phyloP scores from a whole-genome alignment of 108 stramenopile genomes.

The Pseudonitzschia delicatissima region DNA sequence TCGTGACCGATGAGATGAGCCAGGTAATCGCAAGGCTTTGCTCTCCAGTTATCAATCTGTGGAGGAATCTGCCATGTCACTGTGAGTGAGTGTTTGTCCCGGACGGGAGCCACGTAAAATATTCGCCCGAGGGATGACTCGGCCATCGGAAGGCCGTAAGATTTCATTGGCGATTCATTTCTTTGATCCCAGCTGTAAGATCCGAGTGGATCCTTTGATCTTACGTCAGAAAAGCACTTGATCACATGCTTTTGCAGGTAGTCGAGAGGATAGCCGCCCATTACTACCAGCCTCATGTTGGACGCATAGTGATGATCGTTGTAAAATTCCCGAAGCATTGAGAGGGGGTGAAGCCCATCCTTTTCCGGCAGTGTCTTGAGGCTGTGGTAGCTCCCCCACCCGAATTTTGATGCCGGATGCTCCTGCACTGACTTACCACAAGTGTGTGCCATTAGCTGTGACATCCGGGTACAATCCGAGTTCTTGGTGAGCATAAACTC shows the following conservation, averaged over 20 bases:
- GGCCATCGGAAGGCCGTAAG: conserved; percentile 57
- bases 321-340: conserved; percentile 68
- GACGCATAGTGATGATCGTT: conserved; percentile 77
- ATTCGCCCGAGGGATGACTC: conserved; percentile 43
- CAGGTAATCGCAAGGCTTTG: conserved; percentile 75
- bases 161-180: conserved; percentile 18
- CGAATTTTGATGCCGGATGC: conserved; percentile 70
- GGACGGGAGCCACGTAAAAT: conserved; percentile 72
- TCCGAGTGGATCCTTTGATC: conserved; percentile 30
- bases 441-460: conserved; percentile 71
- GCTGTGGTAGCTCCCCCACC: conserved; percentile 77
- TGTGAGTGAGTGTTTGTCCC: conserved; percentile 58
- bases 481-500: conserved; percentile 88
- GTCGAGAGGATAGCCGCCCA: conserved; percentile 84
- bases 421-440: conserved; percentile 45
- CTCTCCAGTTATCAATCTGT: conserved; percentile 56
- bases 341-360: conserved; percentile 57
- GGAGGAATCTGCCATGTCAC: conserved; percentile 78
- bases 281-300: conserved; percentile 85
- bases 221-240: conserved; percentile 58
- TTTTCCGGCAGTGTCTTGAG: conserved; percentile 58
- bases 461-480: conserved; percentile 67
- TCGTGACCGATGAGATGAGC: conserved; percentile 87
- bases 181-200: conserved; percentile 32
- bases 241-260: conserved; percentile 65